Base-by-base conservation (phyloP, 2,329 filamentous ascomycete species). In the Purpureocillium lavendulum region DNA sequence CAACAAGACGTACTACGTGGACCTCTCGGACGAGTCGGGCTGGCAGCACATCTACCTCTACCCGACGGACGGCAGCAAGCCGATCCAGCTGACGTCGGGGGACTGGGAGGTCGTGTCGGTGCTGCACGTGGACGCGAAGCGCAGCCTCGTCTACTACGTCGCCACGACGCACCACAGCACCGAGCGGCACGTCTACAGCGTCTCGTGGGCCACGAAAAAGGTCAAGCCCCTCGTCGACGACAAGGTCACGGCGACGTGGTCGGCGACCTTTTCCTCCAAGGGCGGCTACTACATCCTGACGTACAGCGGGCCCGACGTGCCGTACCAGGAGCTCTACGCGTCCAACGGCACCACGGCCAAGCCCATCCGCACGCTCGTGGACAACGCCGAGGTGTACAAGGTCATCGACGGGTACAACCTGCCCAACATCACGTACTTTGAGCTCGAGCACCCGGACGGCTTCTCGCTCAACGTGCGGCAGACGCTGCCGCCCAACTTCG, bases 31-130 rank as follows among this genome's bases (percentile, higher is more conserved):
- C 40, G 69, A 75, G 45, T 74, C 72, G 6, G 80, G 80, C 14
- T 85, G 79, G 75, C 71, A 82, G 71, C 81, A 85, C 50, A 61
- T 84, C 34, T 84, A 84, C 51, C 62, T 84, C 1, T 76, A 77
- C 51, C 70, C 78, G 0, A 67, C 81, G 14, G 58, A 70, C 12
- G 74, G 74, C 2, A 72, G 73, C 16, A 59, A 71, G 31, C 62
- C 71, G 2, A 70, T 73, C 3, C 64, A 75, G 2, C 65, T 84
- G n/a, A 84, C 80, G 0, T 62, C 65, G 3, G 80, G 80, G 3
- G 65, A 81, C 14, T 85, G 78, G 76, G 81, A 85, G 51, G 80
- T 84, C 2, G 62, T 65, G 0, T 49, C 64, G 0, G 71, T 84
- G 35, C 58, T 78, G 29, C 75, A 79, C 48, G 66, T 84, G 36